Conservation (phyloP, 768 basidiomycete species). For the Tulasnella sp. region DNA sequence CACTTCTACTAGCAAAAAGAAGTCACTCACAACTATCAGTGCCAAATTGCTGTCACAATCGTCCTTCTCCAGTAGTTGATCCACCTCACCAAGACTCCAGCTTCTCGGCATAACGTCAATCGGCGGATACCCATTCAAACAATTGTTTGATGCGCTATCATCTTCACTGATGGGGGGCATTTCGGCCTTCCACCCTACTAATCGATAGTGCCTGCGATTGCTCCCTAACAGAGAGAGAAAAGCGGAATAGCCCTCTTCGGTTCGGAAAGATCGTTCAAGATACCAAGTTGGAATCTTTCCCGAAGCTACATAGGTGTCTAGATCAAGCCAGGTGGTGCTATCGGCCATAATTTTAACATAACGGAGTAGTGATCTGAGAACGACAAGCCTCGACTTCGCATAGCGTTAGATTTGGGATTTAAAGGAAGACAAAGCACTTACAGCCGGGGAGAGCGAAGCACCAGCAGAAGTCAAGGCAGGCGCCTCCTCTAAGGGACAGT, state of each 20-base stretch:
- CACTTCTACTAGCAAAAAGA: too few species aligned
- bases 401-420: conserved; percentile 20
- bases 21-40: too few species aligned
- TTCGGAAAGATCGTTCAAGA: conserved; percentile 45
- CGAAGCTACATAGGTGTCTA: conserved; percentile 17
- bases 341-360: conserved; percentile 38
- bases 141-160: too few species aligned
- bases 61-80: too few species aligned
- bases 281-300: conserved; percentile 45
- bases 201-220: too few species aligned
- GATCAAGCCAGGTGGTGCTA: conserved; percentile 15
- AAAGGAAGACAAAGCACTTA: conserved; percentile 52
- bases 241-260: conserved; percentile 36
- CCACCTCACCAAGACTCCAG: too few species aligned
- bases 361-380: conserved; percentile 53
- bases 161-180: too few species aligned
- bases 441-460: conserved; percentile 28
- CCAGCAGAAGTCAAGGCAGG: conserved; percentile 38
- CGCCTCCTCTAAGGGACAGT: conserved; percentile 23
- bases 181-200: too few species aligned
- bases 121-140: too few species aligned
- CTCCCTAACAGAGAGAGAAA: conserved; percentile 37
- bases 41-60: too few species aligned
- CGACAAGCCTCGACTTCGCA: conserved; percentile 60
- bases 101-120: too few species aligned